Evolutionary conservation across 208 protist species (phyloP).

Genomic region (Endotrypanum monterogeii): DNA sequence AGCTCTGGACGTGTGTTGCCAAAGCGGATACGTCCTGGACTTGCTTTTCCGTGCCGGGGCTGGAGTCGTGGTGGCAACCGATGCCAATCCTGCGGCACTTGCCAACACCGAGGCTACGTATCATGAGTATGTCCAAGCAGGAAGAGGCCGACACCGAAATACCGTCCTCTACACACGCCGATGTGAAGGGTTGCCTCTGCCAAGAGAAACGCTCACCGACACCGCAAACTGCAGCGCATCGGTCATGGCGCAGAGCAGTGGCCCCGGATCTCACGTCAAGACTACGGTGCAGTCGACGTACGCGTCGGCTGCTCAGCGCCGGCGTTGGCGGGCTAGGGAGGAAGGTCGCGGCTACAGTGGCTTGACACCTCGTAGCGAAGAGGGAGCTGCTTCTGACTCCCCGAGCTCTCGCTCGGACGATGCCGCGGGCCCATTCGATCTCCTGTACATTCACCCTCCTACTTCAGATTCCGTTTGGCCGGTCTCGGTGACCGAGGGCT

Average conservation of each 20-base stretch:
- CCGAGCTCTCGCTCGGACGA: background rate
- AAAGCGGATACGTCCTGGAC: slow-evolving; percentile 70
- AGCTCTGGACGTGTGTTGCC: slow-evolving; percentile 73
- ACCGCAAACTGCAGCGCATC: background rate
- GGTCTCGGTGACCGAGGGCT: slow-evolving; percentile 3
- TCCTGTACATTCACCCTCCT: slow-evolving; percentile 30
- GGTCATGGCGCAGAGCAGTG: background rate
- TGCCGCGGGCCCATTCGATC: slow-evolving; percentile 16
- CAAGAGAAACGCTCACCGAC: background rate
- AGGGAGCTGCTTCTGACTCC: background rate
- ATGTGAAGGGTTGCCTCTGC: slow-evolving; percentile 27
- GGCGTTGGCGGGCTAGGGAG: slow-evolving; percentile 29
- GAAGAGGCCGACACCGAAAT: slow-evolving; percentile 21
- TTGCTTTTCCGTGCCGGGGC: slow-evolving; percentile 72
- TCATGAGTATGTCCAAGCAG: slow-evolving; percentile 57
- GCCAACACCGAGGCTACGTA: slow-evolving; percentile 67
- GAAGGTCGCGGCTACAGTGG: slow-evolving; percentile 31
- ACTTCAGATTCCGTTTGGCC: slow-evolving; percentile 12
- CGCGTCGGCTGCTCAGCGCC: slow-evolving; percentile 25
- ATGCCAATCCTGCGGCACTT: slow-evolving; percentile 39
- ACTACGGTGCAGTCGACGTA: slow-evolving; percentile 1
- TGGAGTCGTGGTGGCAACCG: slow-evolving; percentile 44
- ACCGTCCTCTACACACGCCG: slow-evolving; percentile 21
- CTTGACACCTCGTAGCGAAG: background rate
- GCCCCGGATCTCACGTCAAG: background rate